phyloP scores from a whole-genome alignment of 139 green algal species.

The Raphidocelis subcapitata region DNA sequence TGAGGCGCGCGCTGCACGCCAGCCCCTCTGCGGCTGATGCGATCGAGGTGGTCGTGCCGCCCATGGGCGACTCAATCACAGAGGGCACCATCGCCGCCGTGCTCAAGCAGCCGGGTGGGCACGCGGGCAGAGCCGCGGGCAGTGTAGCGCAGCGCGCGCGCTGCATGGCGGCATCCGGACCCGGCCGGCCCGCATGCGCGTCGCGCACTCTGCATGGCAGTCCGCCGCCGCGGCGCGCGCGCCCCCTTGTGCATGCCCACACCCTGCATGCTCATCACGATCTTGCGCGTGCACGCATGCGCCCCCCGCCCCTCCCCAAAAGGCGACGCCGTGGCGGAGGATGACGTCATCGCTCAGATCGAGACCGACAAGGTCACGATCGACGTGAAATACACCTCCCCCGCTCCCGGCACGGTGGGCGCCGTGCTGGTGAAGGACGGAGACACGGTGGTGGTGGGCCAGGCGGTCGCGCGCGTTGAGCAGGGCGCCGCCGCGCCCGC shows the following conservation, averaged over 20 bases:
- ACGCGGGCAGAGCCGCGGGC: too few relatives aligned
- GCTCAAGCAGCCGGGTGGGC: slow-evolving; percentile 64
- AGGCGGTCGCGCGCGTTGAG: slow-evolving; percentile 76
- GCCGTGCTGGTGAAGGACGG: slow-evolving; percentile 69
- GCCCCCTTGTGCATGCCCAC: too few relatives aligned
- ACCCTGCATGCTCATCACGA: too few relatives aligned
- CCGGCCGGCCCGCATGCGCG: too few relatives aligned
- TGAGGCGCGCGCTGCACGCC: slow-evolving; percentile 2
- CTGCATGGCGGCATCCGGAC: too few relatives aligned
- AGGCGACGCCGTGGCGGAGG: slow-evolving; percentile 85
- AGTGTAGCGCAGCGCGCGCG: too few relatives aligned
- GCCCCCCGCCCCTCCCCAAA: neutral
- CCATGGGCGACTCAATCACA: slow-evolving; percentile 94
- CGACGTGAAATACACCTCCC: too few relatives aligned
- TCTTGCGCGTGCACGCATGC: too few relatives aligned
- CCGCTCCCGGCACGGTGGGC: slow-evolving; percentile 58
- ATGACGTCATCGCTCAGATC: slow-evolving; percentile 96
- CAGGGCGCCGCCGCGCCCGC: slow-evolving; percentile 44
- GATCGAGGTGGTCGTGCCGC: slow-evolving; percentile 60
- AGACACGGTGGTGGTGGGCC: slow-evolving; percentile 88
- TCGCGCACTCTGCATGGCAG: too few relatives aligned
- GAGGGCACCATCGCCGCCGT: slow-evolving; percentile 87
- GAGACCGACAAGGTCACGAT: slow-evolving; percentile 98
- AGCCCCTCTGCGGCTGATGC: neutral
- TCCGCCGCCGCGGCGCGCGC: too few relatives aligned